These are phyloP conservation scores for Hypoxylon cercidicola DNA, from an alignment of 495 filamentous ascomycete species.

Conservation along the genomic window DNA sequence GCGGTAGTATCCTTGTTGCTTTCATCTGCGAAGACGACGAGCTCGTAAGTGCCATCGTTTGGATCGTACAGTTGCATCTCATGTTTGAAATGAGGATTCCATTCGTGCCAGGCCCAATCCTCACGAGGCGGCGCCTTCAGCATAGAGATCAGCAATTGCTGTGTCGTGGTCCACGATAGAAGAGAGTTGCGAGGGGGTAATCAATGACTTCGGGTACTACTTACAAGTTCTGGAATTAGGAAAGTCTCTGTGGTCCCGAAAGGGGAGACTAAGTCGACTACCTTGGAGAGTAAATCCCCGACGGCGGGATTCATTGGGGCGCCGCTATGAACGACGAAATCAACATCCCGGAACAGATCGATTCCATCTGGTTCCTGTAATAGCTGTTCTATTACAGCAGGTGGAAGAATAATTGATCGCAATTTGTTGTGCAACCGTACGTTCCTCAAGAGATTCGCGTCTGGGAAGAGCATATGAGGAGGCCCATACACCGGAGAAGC, in stretches of 20 bases:
- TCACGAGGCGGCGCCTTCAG: constrained; percentile 7
- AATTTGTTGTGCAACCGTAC: too few relatives aligned
- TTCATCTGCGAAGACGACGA: constrained; percentile 35
- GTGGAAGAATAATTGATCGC: too few relatives aligned
- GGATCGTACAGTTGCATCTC: constrained; percentile 42
- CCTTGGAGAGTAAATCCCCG: constrained; percentile 23
- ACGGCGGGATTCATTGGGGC: constrained; percentile 14
- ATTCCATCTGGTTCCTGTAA: constrained; percentile 25
- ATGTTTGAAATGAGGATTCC: constrained; percentile 28
- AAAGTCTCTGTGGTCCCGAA: constrained; percentile 37
- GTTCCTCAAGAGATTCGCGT: too few relatives aligned
- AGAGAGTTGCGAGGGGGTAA: too few relatives aligned
- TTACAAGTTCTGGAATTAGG: constrained; percentile 20
- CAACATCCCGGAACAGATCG: constrained; percentile 26
- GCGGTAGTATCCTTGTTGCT: background rate
- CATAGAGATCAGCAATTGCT: too few relatives aligned
- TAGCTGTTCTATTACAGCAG: constrained; percentile 43
- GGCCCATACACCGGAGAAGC: too few relatives aligned
- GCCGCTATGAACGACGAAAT: constrained; percentile 43
- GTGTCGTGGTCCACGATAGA: too few relatives aligned
- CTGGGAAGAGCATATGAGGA: too few relatives aligned
- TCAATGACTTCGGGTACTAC: too few relatives aligned
- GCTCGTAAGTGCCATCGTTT: constrained; percentile 11
- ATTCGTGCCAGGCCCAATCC: constrained; percentile 28
- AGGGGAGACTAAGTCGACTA: constrained; percentile 28